phyloP scores from a whole-genome alignment of 768 basidiomycete species.

The Suillus variegatus region DNA sequence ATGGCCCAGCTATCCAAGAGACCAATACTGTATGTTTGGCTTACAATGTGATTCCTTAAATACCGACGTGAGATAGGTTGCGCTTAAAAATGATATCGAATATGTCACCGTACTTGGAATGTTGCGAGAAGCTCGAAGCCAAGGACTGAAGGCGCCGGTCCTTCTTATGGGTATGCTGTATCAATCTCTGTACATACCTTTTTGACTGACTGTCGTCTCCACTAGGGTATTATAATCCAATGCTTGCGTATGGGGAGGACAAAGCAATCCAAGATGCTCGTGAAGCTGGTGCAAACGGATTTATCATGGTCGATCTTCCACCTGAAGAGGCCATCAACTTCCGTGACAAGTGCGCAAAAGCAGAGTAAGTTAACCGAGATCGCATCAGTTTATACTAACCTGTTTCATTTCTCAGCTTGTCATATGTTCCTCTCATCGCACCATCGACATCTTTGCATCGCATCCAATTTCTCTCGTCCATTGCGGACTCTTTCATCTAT shows the following conservation, averaged over 20 bases:
- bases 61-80: constrained; percentile 53
- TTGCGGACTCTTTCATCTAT: constrained; percentile 98
- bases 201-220: constrained; percentile 9
- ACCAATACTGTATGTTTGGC: constrained; percentile 71
- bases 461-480: constrained; percentile 87
- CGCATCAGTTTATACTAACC: constrained; percentile 7
- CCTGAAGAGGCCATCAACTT: constrained; percentile 95
- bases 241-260: constrained; percentile 94
- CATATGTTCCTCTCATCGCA: constrained; percentile 94
- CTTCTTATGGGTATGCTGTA: constrained; percentile 82
- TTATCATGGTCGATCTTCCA: constrained; percentile 96
- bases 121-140: constrained; percentile 73
- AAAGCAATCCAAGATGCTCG: constrained; percentile 88
- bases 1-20: constrained; percentile 90
- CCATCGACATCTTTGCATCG: constrained; percentile 88
- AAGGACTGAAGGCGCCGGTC: constrained; percentile 82
- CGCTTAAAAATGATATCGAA: constrained; percentile 76
- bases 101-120: constrained; percentile 70
- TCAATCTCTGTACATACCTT: not conserved
- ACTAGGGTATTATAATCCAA: constrained; percentile 95
- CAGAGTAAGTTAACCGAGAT: constrained; percentile 57
- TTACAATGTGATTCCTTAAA: not conserved
- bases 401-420: constrained; percentile 54
- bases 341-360: constrained; percentile 80
- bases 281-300: constrained; percentile 93